Conservation (phyloP, 2,329 filamentous ascomycete genomes). For the Xylaria sp. region DNA sequence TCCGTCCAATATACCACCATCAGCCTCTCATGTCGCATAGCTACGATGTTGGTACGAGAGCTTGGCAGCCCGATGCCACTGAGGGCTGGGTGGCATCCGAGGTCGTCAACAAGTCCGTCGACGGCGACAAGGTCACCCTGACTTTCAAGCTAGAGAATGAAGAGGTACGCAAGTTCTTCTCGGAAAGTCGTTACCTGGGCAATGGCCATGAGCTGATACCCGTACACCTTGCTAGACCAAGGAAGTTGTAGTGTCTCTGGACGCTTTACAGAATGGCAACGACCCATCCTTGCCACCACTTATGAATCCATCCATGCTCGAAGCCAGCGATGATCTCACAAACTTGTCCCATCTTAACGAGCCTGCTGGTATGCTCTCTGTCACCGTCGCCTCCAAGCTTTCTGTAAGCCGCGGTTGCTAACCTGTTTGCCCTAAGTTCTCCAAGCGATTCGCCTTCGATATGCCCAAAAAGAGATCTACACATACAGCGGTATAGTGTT, state of each 20-base stretch:
- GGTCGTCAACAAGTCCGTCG: conserved; percentile 83
- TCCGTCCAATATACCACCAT: conserved; percentile 31
- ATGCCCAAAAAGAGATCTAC: conserved; percentile 99
- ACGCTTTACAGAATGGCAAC: conserved; percentile 80
- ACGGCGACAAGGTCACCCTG: conserved; percentile 88
- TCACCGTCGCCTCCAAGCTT: conserved; percentile 17
- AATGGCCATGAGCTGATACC: conserved; percentile 35
- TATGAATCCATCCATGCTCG: conserved; percentile 98
- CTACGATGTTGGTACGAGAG: conserved; percentile 96
- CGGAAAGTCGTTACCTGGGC: neutral
- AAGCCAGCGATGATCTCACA: conserved; percentile 97
- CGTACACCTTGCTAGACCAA: conserved; percentile 68
- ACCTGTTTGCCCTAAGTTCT: conserved; percentile 70
- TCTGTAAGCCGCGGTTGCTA: conserved; percentile 39
- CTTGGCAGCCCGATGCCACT: conserved; percentile 95
- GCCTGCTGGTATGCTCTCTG: conserved; percentile 77
- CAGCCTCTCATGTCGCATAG: conserved; percentile 81
- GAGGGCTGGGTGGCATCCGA: conserved; percentile 99
- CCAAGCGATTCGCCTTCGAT: conserved; percentile 96
- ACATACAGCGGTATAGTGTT: conserved; percentile 99
- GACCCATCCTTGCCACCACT: conserved; percentile 85
- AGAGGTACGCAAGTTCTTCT: conserved; percentile 69
- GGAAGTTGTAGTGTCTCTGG: conserved; percentile 79
- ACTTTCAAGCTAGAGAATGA: conserved; percentile 92
- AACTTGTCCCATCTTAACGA: conserved; percentile 98